Base-by-base conservation (phyloP, 164 flowering plant genomes). In the Annona cherimola region DNA sequence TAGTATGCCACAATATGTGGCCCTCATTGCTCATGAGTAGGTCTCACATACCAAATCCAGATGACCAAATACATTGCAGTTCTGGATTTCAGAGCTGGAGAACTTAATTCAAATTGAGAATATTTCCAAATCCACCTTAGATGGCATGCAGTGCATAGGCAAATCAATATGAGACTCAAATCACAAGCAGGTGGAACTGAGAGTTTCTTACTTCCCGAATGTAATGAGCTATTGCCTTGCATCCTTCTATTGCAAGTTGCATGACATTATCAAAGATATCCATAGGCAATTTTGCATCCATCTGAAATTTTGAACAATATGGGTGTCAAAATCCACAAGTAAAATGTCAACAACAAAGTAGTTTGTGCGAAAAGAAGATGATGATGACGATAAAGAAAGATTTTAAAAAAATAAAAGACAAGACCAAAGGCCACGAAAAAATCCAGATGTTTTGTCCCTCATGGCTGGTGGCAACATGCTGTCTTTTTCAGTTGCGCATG, bases 221-320 rank as follows among this genome's bases (percentile, higher is more conserved):
- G 80, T 87, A 86, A 78, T 75, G 86, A 68, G 97, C 95, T 42
- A 90, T 68, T 26, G 97, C 98, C 80, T 92, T 94, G 90, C 98
- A 94, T 73, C 98, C 98, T 82, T 90, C 98, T 65, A 43, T 75
- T 40, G 95, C 98, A 14, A 94, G 87, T 79, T 91, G 86, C 95
- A 94, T 90, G 46, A 92, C 95, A 74, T 79, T 86, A 81, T 94
- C 97, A 78, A 92, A 88, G 45, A 74, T 85, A 79, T 92, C 94
- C 79, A 88, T 71, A 3, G 94, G 86, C 62, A 92, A 81, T 77
- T 94, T 92, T 14, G 97, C 83, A 84, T 94, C 98, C 95, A 92
- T 89, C 97, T 94, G 86, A 68, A 63, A 68, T 45, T 26, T 50
- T 35, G 55, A 45, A 39, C 60, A 50, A 68, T 40, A 46, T 45